phyloP scores from a whole-genome alignment of 352 stramenopile genomes.

The Phytopythium litorale region DNA sequence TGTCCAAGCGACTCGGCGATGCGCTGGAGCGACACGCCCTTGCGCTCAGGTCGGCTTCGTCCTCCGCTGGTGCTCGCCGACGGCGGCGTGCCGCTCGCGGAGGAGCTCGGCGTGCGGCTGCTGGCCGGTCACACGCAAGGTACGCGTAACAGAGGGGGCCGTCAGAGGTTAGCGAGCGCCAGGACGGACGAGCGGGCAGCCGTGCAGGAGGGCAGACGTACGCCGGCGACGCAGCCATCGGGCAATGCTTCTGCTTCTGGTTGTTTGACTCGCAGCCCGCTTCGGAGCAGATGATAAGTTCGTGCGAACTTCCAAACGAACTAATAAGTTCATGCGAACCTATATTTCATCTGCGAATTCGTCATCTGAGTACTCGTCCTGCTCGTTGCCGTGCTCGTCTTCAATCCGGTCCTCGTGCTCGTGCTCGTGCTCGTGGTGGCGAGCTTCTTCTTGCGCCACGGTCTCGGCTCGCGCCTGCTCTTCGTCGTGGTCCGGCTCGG shows the following conservation, averaged over 20 bases:
- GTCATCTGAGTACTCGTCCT: constrained; percentile 35
- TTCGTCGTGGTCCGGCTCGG: constrained; percentile 13
- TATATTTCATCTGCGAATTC: constrained; percentile 23
- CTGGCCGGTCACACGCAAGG: not conserved
- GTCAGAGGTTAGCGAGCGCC: not conserved
- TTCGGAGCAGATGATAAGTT: not conserved
- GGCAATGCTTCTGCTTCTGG: not conserved
- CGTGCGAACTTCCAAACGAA: constrained; percentile 4
- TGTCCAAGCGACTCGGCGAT: not conserved
- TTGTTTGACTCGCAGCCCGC: not conserved
- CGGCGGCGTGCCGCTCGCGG: not conserved
- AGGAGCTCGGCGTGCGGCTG: not conserved
- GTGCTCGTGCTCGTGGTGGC: too few species aligned
- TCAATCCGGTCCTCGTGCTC: not conserved
- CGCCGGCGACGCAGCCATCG: not conserved
- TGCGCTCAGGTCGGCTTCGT: not conserved
- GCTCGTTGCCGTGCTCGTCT: too few species aligned
- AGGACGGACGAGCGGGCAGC: not conserved
- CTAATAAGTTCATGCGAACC: too few species aligned
- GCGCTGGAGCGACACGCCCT: not conserved
- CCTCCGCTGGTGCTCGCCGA: not conserved
- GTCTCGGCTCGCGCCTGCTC: constrained; percentile 8
- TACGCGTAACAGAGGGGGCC: not conserved
- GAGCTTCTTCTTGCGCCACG: constrained; percentile 9
- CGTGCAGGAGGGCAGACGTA: not conserved